Evolutionary conservation across 2,329 filamentous ascomycete genomes (phyloP).

Genomic region (Pseudogymnoascus sp.): DNA sequence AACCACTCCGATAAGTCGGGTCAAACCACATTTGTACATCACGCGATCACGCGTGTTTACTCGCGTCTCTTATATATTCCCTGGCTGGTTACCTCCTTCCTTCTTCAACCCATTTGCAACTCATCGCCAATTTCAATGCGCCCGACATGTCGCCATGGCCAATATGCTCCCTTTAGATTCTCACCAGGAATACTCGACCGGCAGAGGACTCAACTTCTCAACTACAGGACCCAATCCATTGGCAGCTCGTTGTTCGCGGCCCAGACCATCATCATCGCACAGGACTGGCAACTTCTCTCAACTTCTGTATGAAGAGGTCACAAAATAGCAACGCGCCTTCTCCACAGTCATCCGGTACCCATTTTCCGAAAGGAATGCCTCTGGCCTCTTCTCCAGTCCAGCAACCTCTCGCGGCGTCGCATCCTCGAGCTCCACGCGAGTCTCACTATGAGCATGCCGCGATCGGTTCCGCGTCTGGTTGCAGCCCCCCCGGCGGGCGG

Average conservation of each 20-base stretch:
- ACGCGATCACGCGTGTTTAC: not conserved
- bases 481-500: conserved; percentile 30
- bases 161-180: not conserved
- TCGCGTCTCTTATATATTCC: not conserved
- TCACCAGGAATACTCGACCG: conserved; percentile 12
- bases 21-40: not conserved
- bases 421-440: conserved; percentile 52
- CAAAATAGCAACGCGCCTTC: conserved; percentile 63
- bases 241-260: conserved; percentile 16
- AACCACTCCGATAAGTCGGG: not conserved
- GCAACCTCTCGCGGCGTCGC: conserved; percentile 37
- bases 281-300: conserved; percentile 38
- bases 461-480: conserved; percentile 35
- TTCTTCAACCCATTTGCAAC: not conserved
- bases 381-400: conserved; percentile 31
- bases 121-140: conserved; percentile 1
- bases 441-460: conserved; percentile 38
- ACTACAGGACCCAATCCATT: conserved; percentile 21
- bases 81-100: not conserved
- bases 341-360: conserved; percentile 68
- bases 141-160: not conserved
- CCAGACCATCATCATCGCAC: conserved; percentile 17
- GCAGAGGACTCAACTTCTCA: conserved; percentile 15
- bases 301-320: conserved; percentile 23
- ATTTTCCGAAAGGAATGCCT: conserved; percentile 63